These are phyloP conservation scores for Limonomyces culmigenus DNA, from an alignment of 1,284 basidiomycete species.

Conservation along the genomic window DNA sequence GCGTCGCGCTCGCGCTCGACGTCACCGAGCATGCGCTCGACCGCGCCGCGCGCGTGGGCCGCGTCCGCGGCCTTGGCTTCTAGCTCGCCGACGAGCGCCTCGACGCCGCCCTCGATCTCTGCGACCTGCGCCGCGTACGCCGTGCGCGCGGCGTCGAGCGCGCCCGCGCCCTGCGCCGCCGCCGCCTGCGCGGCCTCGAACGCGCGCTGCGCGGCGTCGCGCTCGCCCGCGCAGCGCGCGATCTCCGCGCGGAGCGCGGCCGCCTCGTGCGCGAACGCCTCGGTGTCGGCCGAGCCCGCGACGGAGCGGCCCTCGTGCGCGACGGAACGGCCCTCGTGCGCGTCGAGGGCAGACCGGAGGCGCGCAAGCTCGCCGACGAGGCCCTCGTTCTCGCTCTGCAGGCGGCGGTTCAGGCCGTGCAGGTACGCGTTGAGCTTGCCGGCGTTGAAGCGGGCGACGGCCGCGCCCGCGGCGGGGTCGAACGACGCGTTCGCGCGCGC, in stretches of 20 bases:
- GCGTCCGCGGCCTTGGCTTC: conserved; percentile 36
- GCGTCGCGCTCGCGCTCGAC: conserved; percentile 33
- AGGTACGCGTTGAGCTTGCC: conserved; percentile 68
- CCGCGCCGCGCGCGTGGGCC: conserved; percentile 23
- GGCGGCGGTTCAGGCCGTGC: conserved; percentile 59
- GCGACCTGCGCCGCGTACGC: conserved; percentile 43
- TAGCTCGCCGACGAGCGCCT: conserved; percentile 43
- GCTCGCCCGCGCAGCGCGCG: neutral
- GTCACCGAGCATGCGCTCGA: conserved; percentile 23
- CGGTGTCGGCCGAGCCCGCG: conserved; percentile 14
- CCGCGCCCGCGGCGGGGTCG: too few species aligned
- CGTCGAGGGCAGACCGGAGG: conserved; percentile 27
- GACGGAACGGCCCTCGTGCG: conserved; percentile 11
- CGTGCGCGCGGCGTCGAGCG: conserved; percentile 32
- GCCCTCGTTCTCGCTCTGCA: conserved; percentile 68
- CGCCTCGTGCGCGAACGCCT: conserved; percentile 51
- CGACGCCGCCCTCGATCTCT: conserved; percentile 52
- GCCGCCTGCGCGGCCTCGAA: conserved; percentile 14
- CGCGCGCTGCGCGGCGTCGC: neutral
- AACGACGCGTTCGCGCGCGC: conserved; percentile 72
- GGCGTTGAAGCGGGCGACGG: conserved; percentile 63
- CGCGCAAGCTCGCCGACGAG: conserved; percentile 31
- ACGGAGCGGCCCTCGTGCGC: conserved; percentile 26
- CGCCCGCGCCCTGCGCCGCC: conserved; percentile 34
- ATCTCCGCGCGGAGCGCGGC: conserved; percentile 12